phyloP scores from a whole-genome alignment of 2,329 filamentous ascomycete genomes.

The Ceratocystis lukuohia region DNA sequence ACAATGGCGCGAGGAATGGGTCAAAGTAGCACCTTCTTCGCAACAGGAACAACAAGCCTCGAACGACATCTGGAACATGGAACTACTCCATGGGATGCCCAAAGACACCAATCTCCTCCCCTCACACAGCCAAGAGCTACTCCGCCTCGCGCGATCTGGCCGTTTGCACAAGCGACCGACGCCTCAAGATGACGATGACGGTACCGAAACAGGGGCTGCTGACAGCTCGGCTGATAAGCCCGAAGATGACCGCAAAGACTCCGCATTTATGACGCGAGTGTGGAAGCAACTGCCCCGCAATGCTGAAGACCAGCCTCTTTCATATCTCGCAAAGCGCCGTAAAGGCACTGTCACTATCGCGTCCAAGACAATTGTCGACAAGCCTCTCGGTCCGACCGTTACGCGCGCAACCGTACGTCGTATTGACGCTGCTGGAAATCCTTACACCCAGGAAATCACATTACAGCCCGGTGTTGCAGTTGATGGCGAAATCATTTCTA shows the following conservation, averaged over 20 bases:
- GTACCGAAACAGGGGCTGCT: conserved; percentile 36
- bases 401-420: conserved; percentile 70
- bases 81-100: conserved; percentile 69
- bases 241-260: conserved; percentile 44
- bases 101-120: conserved; percentile 68
- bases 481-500: conserved; percentile 64
- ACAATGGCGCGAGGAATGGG: conserved; percentile 68
- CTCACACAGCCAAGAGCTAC: conserved; percentile 65
- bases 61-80: conserved; percentile 58
- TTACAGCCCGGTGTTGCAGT: conserved; percentile 66
- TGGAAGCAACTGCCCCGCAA: conserved; percentile 52
- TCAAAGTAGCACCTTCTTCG: conserved; percentile 53
- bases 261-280: conserved; percentile 42
- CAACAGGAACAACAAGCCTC: conserved; percentile 49
- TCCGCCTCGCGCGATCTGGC: conserved; percentile 68
- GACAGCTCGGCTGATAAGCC: conserved; percentile 45
- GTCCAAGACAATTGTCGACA: conserved; percentile 37
- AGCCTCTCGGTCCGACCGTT: conserved; percentile 41
- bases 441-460: conserved; percentile 72
- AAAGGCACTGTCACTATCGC: conserved; percentile 47
- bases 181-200: conserved; percentile 48
- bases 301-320: conserved; percentile 38
- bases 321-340: conserved; percentile 47
- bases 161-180: conserved; percentile 59
- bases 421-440: conserved; percentile 64